phyloP scores from a whole-genome alignment of 345 rosid genomes.

The Aquilaria malaccensis region DNA sequence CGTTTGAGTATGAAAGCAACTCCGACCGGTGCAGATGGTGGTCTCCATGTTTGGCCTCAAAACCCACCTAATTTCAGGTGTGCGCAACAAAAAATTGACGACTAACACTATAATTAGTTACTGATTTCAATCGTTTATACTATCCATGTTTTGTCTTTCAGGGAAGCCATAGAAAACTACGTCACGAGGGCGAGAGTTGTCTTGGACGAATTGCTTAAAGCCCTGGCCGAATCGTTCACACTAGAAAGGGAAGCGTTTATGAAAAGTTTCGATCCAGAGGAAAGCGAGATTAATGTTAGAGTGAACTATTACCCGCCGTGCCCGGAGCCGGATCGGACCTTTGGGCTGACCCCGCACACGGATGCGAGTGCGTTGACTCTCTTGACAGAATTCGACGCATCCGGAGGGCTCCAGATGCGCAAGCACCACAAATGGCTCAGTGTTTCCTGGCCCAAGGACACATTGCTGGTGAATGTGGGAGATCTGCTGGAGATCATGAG shows the following conservation, averaged over 20 bases:
- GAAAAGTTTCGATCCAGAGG: conserved; percentile 6
- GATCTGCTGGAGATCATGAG: conserved; percentile 24
- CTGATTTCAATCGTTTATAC: too few species aligned
- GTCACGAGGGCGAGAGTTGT: conserved; percentile 6
- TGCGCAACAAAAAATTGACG: too few species aligned
- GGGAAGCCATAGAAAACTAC: conserved; percentile 12
- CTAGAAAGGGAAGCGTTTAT: conserved; percentile 11
- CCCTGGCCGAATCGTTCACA: conserved; percentile 15
- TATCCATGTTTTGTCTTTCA: neutral
- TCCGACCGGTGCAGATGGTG: conserved; percentile 10
- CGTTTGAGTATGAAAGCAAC: conserved; percentile 19
- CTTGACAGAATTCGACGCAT: conserved; percentile 12
- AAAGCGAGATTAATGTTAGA: conserved; percentile 15
- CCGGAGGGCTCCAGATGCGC: conserved; percentile 5
- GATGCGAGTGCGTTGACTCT: conserved; percentile 27
- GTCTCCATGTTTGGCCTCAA: conserved; percentile 21
- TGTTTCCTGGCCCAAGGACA: conserved; percentile 10
- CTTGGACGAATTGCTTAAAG: conserved; percentile 15
- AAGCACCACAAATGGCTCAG: conserved; percentile 12
- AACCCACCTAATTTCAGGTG: conserved; percentile 16
- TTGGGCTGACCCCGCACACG: conserved; percentile 31
- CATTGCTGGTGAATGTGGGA: conserved; percentile 16
- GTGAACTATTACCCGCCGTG: conserved; percentile 32
- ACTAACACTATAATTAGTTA: too few species aligned
- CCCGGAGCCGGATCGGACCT: conserved; percentile 26